A percentile compares a stretch with the other conserved stretches of the same genome.
Evolutionary conservation across 2,329 filamentous ascomycete species (phyloP).

Genomic region (Bipolaris oryzae): DNA sequence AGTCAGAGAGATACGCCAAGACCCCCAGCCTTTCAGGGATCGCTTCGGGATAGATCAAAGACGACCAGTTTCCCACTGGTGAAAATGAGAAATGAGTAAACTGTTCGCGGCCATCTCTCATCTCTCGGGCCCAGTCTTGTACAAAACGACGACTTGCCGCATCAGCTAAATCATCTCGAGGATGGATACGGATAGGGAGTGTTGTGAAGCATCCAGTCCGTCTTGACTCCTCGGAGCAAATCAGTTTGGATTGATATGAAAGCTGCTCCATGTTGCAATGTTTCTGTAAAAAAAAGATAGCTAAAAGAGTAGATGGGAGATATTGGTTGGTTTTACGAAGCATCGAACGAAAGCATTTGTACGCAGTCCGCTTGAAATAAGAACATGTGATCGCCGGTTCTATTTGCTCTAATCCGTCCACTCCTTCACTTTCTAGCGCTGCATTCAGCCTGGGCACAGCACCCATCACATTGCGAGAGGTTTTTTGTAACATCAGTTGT

Average conservation of each 20-base stretch:
- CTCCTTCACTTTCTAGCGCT: neutral
- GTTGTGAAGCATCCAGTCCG: neutral
- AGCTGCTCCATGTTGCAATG: neutral
- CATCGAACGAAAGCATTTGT: neutral
- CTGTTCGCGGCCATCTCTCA: neutral
- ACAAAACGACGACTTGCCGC: neutral
- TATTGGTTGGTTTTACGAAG: neutral
- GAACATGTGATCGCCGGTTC: neutral
- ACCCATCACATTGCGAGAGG: neutral
- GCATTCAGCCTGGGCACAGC: neutral
- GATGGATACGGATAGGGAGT: constrained; percentile 2
- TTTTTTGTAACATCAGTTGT: neutral
- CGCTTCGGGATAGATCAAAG: constrained; percentile 1
- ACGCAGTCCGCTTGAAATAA: neutral
- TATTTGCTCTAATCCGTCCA: neutral
- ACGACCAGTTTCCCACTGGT: neutral
- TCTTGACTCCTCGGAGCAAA: neutral
- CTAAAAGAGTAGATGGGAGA: neutral
- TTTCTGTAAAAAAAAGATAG: neutral
- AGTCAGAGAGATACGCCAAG: neutral
- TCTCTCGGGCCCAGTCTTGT: neutral
- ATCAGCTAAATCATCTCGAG: constrained; percentile 1
- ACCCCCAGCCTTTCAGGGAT: constrained; percentile 1
- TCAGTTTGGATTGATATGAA: neutral
- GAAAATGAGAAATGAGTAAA: neutral